Evolutionary conservation across 345 rosid genomes (phyloP), one percentile per base, ranked within the genome.

Genomic region (Murraya paniculata): DNA sequence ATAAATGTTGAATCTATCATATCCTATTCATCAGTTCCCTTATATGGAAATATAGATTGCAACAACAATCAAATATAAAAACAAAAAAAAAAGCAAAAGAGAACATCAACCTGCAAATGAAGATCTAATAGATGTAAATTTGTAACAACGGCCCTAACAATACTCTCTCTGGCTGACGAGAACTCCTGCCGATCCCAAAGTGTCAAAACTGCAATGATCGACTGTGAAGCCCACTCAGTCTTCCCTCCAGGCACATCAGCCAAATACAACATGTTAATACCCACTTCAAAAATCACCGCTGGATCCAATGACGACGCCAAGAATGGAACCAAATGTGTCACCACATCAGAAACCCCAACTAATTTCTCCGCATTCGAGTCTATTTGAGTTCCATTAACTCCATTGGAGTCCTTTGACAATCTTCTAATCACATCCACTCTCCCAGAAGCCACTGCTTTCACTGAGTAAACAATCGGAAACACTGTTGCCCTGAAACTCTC

Each of bases 171-270:
- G 25, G 99, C 99, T 67, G 99, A 93, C 45, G 97, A 92, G 80
- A 95, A 95, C 86, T 95, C 99, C 84, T 95, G 99, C 69, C 99
- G 87, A 81, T 95, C 99, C 99, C 99, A 95, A 24, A 95, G 98
- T 9, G 97, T 95, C 89, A 95, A 88, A 74, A 94, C 88, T 5
- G 99, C 98, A 68, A 92, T 93, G 79, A 90, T 93, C 28, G 99
- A 95, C 84, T 86, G 95, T 18, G 99, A 89, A 79, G 99, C 98
- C 99, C 98, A 95, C 85, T 95, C 99, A 0, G 98, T 94, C 88
- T 93, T 95, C 82, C 99, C 99, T 65, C 99, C 99, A 35, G 96
- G 94, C 75, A 93, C 99, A 86, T 95, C 99, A 35, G 99, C 98
- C 86, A 95, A 86, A 85, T 91, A 89, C 81, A 93, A 82, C 99